These are phyloP conservation scores for Coemansia sp. DNA, from an alignment of 192 early-diverging fungal genomes.

Conservation along the genomic window DNA sequence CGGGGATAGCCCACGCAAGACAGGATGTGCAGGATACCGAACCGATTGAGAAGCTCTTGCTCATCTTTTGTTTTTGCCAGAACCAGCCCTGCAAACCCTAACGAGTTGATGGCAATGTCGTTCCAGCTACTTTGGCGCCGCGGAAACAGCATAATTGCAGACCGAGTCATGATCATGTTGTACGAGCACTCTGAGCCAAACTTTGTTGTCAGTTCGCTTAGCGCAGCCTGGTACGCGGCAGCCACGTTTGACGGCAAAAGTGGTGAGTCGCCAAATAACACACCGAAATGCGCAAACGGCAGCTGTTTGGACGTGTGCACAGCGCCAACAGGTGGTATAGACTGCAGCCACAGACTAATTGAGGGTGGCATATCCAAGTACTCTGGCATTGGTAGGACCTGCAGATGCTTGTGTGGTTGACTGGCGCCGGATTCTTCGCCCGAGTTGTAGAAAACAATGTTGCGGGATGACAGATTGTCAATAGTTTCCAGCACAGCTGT, in stretches of 20 bases:
- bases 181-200: constrained; percentile 47
- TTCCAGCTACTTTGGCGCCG: constrained; percentile 37
- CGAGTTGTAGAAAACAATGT: constrained; percentile 55
- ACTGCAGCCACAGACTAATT: constrained; percentile 23
- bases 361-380: constrained; percentile 24
- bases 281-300: constrained; percentile 46
- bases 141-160: constrained; percentile 60
- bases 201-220: constrained; percentile 10
- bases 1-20: constrained; percentile 22
- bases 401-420: constrained; percentile 68
- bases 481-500: constrained; percentile 22
- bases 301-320: constrained; percentile 19
- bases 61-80: constrained; percentile 57
- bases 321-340: constrained; percentile 5
- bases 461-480: constrained; percentile 17
- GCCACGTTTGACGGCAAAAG: constrained; percentile 1
- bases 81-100: constrained; percentile 66
- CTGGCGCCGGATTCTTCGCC: constrained; percentile 54
- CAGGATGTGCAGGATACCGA: constrained; percentile 26
- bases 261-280: constrained; percentile 10
- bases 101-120: constrained; percentile 60
- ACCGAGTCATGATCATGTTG: constrained; percentile 59
- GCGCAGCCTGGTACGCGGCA: constrained; percentile 21
- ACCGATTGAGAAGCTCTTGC: constrained; percentile 35
- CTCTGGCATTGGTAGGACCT: constrained; percentile 58